phyloP scores from a whole-genome alignment of 805 yeast species.

The Candida railenensis region DNA sequence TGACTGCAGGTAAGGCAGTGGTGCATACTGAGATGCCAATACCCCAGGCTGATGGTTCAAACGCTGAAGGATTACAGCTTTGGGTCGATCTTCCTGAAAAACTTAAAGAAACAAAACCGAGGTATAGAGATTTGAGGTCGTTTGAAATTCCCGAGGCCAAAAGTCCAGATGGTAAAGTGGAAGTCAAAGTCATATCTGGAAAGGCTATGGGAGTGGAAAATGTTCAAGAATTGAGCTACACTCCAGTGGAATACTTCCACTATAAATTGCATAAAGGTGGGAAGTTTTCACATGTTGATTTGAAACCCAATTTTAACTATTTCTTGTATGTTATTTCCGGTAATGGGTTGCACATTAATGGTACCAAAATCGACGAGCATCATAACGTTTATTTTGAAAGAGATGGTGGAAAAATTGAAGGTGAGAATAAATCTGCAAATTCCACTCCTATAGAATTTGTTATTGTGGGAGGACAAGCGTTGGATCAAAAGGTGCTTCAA shows the following conservation, averaged over 20 bases:
- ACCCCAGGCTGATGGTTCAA: slow-evolving; percentile 37
- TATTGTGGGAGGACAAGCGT: slow-evolving; percentile 1
- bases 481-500: slow-evolving; percentile 4
- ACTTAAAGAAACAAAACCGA: slow-evolving; percentile 59
- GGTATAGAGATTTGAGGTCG: slow-evolving; percentile 73
- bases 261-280: neutral
- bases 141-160: slow-evolving; percentile 60
- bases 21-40: slow-evolving; percentile 70
- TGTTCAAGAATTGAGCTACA: slow-evolving; percentile 18
- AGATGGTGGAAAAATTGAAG: slow-evolving; percentile 60
- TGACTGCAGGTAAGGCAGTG: slow-evolving; percentile 91
- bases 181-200: slow-evolving; percentile 39
- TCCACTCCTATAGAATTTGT: neutral
- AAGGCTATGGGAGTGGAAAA: slow-evolving; percentile 18
- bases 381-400: slow-evolving; percentile 58
- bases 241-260: slow-evolving; percentile 20
- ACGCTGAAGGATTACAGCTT: slow-evolving; percentile 61
- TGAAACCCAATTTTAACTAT: slow-evolving; percentile 48
- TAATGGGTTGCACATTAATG: slow-evolving; percentile 39
- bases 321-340: slow-evolving; percentile 66
- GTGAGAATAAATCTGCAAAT: slow-evolving; percentile 19
- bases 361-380: slow-evolving; percentile 37
- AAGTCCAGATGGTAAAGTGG: slow-evolving; percentile 60
- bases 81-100: slow-evolving; percentile 75
- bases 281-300: neutral